Base-by-base conservation (phyloP, 2,329 filamentous ascomycete species). In the Sarocladium brachiariae region DNA sequence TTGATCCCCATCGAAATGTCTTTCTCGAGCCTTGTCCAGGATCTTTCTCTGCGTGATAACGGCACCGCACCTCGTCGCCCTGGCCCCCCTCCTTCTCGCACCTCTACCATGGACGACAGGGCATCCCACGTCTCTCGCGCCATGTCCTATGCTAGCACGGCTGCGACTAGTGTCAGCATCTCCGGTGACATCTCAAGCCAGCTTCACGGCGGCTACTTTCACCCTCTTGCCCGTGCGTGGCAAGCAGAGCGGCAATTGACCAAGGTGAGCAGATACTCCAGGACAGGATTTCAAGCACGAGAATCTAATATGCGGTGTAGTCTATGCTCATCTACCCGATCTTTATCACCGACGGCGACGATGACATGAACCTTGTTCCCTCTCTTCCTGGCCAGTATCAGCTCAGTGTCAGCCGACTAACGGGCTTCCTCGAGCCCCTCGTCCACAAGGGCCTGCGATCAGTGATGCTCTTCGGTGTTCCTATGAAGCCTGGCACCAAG, bases 291-390 rank as follows among this genome's bases (percentile, higher is more conserved):
- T 39, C 25, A n/a, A 4, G 23, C 8, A 9, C 4, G 2, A 14
- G 9, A 19, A 7, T 49, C 27, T 27, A n/a, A 46, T 16, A n/a
- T 10, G 14, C 19, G 8, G 18, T 39, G 10, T 61, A 96, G 89
- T 93, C 91, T 33, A 97, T 97, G 93, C 85, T 99, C 62, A 96
- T 99, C 63, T 97, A 95, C 71, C 93, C 93, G 11, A 79, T 99
- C 58, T 99, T 99, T 74, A 82, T 99, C 57, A 95, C 93, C 61
- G 93, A 99, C 69, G 82, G 88, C 63, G 87, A 92, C 31, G 89
- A 97, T 62, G 92, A 97, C 72, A 88, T 96, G 72, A 87, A 85
- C 13, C 77, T 87, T 14, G 95, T 99, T 52, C 86, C 91, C 48
- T 96, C 91, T 18, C 80, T 99, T 3, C 93, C 93, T 1, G 89